These are phyloP conservation scores for Mycocentrospora acerina DNA, from an alignment of 2,329 filamentous ascomycete species.

Conservation along the genomic window DNA sequence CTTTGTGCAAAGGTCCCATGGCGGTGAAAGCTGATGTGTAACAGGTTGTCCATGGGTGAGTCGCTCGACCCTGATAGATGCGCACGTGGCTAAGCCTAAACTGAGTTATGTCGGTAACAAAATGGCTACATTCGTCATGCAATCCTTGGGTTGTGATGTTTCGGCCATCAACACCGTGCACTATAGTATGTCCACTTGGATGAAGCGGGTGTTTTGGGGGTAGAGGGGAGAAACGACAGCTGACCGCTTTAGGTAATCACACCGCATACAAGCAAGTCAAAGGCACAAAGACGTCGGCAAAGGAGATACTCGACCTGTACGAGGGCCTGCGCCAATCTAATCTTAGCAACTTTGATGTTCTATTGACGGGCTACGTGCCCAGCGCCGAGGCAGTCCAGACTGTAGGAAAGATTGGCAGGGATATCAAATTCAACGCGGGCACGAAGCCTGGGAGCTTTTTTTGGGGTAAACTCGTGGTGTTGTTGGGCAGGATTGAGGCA, in stretches of 20 bases:
- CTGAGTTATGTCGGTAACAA: constrained; percentile 94
- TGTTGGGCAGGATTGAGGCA: no score
- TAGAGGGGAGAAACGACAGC: constrained; percentile 1
- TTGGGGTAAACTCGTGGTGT: constrained; percentile 61
- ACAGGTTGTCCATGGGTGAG: constrained; percentile 74
- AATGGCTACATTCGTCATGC: constrained; percentile 93
- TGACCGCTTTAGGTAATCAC: constrained; percentile 72
- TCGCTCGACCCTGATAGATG: constrained; percentile 14
- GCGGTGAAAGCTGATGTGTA: constrained; percentile 25
- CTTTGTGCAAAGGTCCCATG: constrained; percentile 8
- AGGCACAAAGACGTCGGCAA: constrained; percentile 76
- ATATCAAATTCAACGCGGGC: constrained; percentile 68
- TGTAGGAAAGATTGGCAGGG: constrained; percentile 79
- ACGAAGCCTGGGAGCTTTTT: constrained; percentile 77
- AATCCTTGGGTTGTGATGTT: constrained; percentile 90
- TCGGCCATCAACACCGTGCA: constrained; percentile 94
- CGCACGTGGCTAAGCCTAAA: constrained; percentile 20
- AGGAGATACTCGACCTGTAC: constrained; percentile 83
- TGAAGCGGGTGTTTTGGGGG: no score
- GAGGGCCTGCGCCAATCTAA: constrained; percentile 79
- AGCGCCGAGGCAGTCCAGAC: constrained; percentile 81
- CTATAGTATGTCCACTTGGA: constrained; percentile 70
- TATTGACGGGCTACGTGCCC: constrained; percentile 93
- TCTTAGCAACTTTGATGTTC: constrained; percentile 87
- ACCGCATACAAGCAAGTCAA: constrained; percentile 88